Conservation (phyloP, 2,329 filamentous ascomycete genomes). For the Fusarium drepaniforme region DNA sequence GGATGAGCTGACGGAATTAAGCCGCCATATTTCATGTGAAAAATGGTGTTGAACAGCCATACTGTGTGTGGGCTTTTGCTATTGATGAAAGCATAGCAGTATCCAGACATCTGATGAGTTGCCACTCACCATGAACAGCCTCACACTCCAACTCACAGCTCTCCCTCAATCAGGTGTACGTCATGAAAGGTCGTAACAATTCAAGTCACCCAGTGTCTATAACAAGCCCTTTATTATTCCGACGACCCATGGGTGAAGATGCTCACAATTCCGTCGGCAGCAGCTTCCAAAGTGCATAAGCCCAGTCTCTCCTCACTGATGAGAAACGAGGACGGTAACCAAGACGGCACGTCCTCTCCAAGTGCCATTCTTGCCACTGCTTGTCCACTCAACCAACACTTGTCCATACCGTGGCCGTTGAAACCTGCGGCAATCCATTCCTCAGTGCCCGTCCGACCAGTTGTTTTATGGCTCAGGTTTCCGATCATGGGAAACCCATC, state of each 20-base stretch:
- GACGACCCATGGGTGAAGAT: not conserved
- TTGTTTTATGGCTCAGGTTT: constrained; percentile 46
- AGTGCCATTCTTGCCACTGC: constrained; percentile 48
- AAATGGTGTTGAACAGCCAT: too few relatives aligned
- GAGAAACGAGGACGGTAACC: constrained; percentile 16
- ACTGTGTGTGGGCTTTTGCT: too few relatives aligned
- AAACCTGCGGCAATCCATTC: constrained; percentile 64
- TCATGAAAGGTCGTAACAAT: too few relatives aligned
- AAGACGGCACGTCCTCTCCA: constrained; percentile 35
- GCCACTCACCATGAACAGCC: too few relatives aligned
- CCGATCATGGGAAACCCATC: constrained; percentile 63
- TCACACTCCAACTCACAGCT: too few relatives aligned
- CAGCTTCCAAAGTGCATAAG: not conserved
- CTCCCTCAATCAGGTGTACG: too few relatives aligned
- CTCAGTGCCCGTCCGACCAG: constrained; percentile 17
- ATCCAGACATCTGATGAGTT: too few relatives aligned
- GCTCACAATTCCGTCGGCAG: not conserved
- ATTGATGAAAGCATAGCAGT: too few relatives aligned
- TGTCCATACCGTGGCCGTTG: constrained; percentile 63
- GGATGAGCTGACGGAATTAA: too few relatives aligned
- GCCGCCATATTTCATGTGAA: too few relatives aligned
- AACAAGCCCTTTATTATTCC: not conserved
- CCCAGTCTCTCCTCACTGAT: constrained; percentile 12
- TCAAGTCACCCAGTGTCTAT: too few relatives aligned
- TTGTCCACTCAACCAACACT: constrained; percentile 61